phyloP scores from a whole-genome alignment of 768 basidiomycete genomes.

The Phanerodontia chrysosporium region DNA sequence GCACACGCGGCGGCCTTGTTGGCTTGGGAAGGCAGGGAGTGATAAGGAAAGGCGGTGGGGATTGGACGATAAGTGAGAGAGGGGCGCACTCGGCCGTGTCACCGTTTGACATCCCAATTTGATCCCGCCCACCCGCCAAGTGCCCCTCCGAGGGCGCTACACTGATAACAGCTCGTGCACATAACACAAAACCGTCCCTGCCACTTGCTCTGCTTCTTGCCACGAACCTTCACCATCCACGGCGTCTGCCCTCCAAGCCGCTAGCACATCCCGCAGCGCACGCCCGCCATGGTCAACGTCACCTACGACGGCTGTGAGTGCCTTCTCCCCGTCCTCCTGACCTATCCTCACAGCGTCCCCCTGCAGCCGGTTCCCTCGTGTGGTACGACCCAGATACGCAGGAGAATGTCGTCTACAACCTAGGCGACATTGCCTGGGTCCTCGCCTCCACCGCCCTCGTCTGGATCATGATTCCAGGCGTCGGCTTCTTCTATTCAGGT shows the following conservation, averaged over 20 bases:
- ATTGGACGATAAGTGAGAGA: constrained; percentile 10
- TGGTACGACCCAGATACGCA: constrained; percentile 23
- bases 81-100: constrained; percentile 1
- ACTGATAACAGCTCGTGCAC: constrained; percentile 3
- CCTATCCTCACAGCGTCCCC: constrained; percentile 5
- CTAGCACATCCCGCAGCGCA: background rate
- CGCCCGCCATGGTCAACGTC: constrained; percentile 30
- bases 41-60: background rate
- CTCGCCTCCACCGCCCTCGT: constrained; percentile 76
- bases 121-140: constrained; percentile 4
- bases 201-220: constrained; percentile 2
- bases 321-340: background rate
- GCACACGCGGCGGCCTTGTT: too few relatives aligned
- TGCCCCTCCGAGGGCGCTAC: background rate
- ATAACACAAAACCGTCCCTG: background rate
- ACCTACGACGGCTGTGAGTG: constrained; percentile 39
- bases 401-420: constrained; percentile 38
- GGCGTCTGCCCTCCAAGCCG: background rate
- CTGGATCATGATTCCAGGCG: constrained; percentile 59
- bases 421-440: constrained; percentile 69
- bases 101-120: constrained; percentile 8
- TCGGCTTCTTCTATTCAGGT: constrained; percentile 89
- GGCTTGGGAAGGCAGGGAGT: too few relatives aligned
- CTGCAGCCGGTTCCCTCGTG: constrained; percentile 36
- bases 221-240: constrained; percentile 9